These are phyloP conservation scores for Pestalotiopsis sp. DNA, from an alignment of 2,329 filamentous ascomycete genomes.

Conservation along the genomic window DNA sequence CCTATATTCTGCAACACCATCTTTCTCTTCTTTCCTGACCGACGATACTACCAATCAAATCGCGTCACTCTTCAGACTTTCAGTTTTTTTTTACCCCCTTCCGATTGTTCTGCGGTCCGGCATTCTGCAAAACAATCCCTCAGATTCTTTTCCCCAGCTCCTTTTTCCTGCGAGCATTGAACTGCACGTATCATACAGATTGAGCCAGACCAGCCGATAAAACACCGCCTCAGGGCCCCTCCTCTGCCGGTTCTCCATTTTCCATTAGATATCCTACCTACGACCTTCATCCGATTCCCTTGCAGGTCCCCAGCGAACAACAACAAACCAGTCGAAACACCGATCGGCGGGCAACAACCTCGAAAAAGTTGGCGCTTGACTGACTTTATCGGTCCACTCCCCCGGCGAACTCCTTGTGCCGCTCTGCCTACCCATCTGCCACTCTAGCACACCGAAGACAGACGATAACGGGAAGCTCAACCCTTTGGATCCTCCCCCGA, in stretches of 20 bases:
- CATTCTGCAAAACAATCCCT: background rate
- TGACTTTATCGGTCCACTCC: conserved; percentile 1
- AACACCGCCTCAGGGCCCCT: conserved; percentile 8
- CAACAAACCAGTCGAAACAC: conserved; percentile 3
- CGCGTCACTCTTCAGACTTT: background rate
- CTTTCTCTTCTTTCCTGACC: background rate
- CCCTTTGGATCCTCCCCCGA: conserved; percentile 1
- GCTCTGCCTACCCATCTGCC: background rate
- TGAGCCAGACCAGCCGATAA: conserved; percentile 5
- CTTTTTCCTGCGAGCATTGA: background rate
- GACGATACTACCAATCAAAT: background rate
- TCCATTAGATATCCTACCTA: background rate
- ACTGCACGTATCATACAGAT: background rate
- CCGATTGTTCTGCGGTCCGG: background rate
- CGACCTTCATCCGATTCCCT: background rate
- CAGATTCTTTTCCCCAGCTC: background rate
- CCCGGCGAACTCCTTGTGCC: background rate
- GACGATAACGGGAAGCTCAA: background rate
- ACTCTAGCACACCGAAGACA: background rate
- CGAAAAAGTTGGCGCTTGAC: background rate
- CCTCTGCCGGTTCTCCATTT: background rate
- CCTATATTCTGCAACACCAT: background rate
- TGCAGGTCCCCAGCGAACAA: background rate
- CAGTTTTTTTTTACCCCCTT: background rate
- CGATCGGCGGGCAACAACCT: background rate